phyloP scores from a whole-genome alignment of 1,139 yeast species.

The Blastobotrys arbuscula region DNA sequence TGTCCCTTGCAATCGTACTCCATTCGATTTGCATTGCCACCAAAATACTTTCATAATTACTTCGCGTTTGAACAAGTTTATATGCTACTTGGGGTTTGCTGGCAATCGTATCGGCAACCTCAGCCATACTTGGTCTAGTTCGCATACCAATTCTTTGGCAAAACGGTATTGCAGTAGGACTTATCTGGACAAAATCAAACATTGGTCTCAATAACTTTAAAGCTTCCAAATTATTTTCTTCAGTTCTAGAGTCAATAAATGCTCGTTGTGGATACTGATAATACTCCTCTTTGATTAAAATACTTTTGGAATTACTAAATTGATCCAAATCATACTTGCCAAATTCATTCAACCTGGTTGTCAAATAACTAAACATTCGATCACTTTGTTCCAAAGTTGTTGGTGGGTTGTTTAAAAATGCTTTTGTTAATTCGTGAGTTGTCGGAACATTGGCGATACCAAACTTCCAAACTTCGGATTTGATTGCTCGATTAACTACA shows the following conservation, averaged over 20 bases:
- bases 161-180: conserved; percentile 30
- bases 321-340: conserved; percentile 12
- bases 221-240: conserved; percentile 11
- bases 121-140: conserved; percentile 32
- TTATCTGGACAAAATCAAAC: conserved; percentile 29
- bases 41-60: conserved; percentile 29
- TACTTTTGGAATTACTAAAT: conserved; percentile 5
- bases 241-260: conserved; percentile 20
- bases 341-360: conserved; percentile 16
- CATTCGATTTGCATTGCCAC: conserved; percentile 28
- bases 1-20: conserved; percentile 22
- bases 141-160: conserved; percentile 34
- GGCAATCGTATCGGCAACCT: conserved; percentile 31
- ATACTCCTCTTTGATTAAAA: conserved; percentile 5
- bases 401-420: conserved; percentile 27
- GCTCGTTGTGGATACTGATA: conserved; percentile 26
- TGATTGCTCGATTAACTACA: conserved; percentile 25
- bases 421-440: conserved; percentile 20
- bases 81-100: conserved; percentile 31
- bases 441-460: conserved; percentile 33
- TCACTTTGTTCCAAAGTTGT: conserved; percentile 21
- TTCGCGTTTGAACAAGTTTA: conserved; percentile 25
- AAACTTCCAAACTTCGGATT: conserved; percentile 30
- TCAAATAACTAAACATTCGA: conserved; percentile 30
- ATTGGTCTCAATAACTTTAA: conserved; percentile 27